Conservation (phyloP, 352 stramenopile genomes). For the Globisporangium nagaii region DNA sequence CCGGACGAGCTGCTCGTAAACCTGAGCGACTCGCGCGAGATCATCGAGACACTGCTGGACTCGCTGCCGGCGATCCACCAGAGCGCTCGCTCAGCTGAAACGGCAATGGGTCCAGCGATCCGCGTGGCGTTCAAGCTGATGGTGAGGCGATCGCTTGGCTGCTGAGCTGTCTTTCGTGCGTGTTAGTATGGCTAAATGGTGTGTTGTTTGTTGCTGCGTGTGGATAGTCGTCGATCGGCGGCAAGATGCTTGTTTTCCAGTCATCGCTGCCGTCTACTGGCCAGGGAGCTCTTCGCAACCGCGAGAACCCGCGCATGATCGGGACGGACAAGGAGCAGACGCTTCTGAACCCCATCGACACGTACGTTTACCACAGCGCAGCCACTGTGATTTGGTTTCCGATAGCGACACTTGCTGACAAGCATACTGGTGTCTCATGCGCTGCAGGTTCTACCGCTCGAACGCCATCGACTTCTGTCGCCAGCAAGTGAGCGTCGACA, state of each 20-base stretch:
- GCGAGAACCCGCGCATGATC: conserved; percentile 75
- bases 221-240: conserved; percentile 69
- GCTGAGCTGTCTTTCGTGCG: conserved; percentile 73
- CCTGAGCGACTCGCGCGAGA: conserved; percentile 90
- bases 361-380: conserved; percentile 36
- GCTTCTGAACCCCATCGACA: conserved; percentile 87
- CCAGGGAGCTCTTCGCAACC: conserved; percentile 75
- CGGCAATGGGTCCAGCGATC: conserved; percentile 80
- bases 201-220: conserved; percentile 13
- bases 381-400: too few relatives aligned
- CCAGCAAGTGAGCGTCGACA: conserved; percentile 99
- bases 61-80: conserved; percentile 89
- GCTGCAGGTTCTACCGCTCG: conserved; percentile 83
- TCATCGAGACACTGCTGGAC: conserved; percentile 96
- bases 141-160: conserved; percentile 56
- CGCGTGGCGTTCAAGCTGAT: conserved; percentile 97
- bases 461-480: conserved; percentile 96
- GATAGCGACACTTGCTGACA: too few relatives aligned
- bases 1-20: conserved; percentile 98
- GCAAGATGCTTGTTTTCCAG: conserved; percentile 89
- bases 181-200: conserved; percentile 14
- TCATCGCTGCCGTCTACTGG: conserved; percentile 75
- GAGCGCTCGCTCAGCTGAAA: conserved; percentile 74
- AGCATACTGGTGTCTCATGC: background rate
- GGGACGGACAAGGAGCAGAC: conserved; percentile 88